Base-by-base conservation (phyloP, 306 rosid species). In the Crataegus laevigata region DNA sequence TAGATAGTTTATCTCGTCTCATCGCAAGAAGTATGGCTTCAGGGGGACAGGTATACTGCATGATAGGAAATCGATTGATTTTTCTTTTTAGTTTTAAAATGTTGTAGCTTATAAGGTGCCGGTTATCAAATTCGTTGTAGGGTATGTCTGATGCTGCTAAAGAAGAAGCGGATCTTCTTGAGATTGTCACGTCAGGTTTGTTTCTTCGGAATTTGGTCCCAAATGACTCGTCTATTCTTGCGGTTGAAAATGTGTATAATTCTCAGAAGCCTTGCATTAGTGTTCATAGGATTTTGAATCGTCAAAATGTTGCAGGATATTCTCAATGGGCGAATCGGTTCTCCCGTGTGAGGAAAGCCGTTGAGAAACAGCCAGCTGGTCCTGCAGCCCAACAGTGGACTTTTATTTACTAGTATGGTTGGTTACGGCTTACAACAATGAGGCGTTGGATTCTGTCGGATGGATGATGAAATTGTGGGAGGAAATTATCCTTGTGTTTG, bases 151-250 rank as follows among this genome's bases (percentile, higher is more conserved):
- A 70, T 34, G 82, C 70, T 75, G 80, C 64, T n/a, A 77, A 82
- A 69, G 83, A 45, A 72, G 89, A 91, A 29, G 73, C 58, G 82
- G 98, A 94, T 89, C 96, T 94, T 80, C 75, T 54, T 22, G 97
- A 91, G 84, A 94, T 91, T 65, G 61, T 90, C 29, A 75, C 77
- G 25, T 70, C 88, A 77, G 96, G 97, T 94, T 75, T 69, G 72
- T 68, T 30, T 29, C 67, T 62, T 62, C 6, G 22, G 40, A 62
- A 14, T 30, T 1, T 29, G 9, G 4, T 1, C 22, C 38, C 30
- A 57, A 5, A 28, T 29, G 29, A 62, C 22, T 29, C 22, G 29
- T 6, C 36, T 60, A 18, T 60, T 57, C 62, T 11, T 57, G 62
- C 3, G 29, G 29, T 22, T 26, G 21, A 51, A 51, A 51, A 14